Conservation (phyloP, 2,329 filamentous ascomycete genomes). For the Neodidymelliopsis sp. region DNA sequence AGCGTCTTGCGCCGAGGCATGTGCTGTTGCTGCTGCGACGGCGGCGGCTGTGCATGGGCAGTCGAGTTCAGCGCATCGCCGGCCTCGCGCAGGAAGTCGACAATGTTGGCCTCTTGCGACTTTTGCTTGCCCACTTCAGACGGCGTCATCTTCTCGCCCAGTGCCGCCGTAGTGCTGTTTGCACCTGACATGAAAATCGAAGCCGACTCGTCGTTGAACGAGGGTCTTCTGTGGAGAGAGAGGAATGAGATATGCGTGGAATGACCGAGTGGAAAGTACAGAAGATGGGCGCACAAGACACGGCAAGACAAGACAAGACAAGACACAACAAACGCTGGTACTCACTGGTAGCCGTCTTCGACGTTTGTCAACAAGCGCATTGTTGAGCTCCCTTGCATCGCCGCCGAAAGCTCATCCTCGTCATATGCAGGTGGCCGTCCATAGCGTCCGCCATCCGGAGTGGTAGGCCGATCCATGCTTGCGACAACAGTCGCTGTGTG, state of each 20-base stretch:
- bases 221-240: constrained; percentile 34
- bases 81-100: constrained; percentile 55
- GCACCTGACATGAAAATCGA: constrained; percentile 42
- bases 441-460: constrained; percentile 47
- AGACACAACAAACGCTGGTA: constrained; percentile 34
- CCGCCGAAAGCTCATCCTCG: constrained; percentile 47
- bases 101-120: constrained; percentile 50
- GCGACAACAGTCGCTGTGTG: constrained; percentile 26
- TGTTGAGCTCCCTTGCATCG: constrained; percentile 52
- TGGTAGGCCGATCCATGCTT: constrained; percentile 45
- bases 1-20: constrained; percentile 37
- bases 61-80: constrained; percentile 39
- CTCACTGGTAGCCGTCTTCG: constrained; percentile 53
- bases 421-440: constrained; percentile 56
- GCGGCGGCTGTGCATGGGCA: neutral
- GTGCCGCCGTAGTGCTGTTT: constrained; percentile 44
- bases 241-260: constrained; percentile 29
- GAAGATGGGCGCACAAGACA: constrained; percentile 13
- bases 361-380: constrained; percentile 60
- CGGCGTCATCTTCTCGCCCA: constrained; percentile 37
- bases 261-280: constrained; percentile 21
- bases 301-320: constrained; percentile 17
- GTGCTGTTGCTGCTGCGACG: constrained; percentile 19
- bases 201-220: constrained; percentile 39
- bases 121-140: constrained; percentile 41